Evolutionary conservation across 2,329 filamentous ascomycete genomes (phyloP), one percentile per base, ranked within the genome.

Genomic region (Diaporthe vexans): DNA sequence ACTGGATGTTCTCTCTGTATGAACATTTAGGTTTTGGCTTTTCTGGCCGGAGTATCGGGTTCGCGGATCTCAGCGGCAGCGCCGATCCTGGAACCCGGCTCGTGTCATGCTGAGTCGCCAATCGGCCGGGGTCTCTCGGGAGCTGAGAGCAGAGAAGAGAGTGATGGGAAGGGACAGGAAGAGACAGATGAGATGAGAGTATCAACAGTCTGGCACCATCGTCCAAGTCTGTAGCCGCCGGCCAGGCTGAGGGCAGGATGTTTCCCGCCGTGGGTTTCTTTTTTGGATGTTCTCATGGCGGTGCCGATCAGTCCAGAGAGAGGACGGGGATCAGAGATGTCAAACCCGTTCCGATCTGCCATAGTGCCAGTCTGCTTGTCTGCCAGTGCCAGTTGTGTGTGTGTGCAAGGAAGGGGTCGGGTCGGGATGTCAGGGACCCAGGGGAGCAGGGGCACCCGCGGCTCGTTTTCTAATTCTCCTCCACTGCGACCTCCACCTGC

Each of bases 71-170:
- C 51, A 11, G 58, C 73, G 43, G 73, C 61, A 48, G 61, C 26
- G 37, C 58, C 48, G 58, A 73, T 67, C 73, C 69, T 74, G 73
- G 59, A 61, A 72, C 61, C 69, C 52, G 54, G 61, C 35, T 74
- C 70, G 71, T 59, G 56, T 74, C 61, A 69, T 70, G 33, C 61
- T 69, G 70, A 73, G 56, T 70, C 43, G 59, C 70, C 59, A 75
- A 35, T 46, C 54, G 40, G 24, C 5, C 3, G 63, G 58, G 52
- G 54, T n/a, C 37, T 21, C 17, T 52, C 40, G 48, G 33, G 35
- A 26, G 17, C 33, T 2, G 19, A 7, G 37, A 21, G 17, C 21
- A 6, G 4, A 24, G 57, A 24, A 33, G 29, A 7, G 29, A 5
- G 29, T 33, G 29, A 33, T 33, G 29, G 57, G 26, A 17, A 13